These are phyloP conservation scores for Coemansia sp. DNA, from an alignment of 192 early-diverging fungal genomes.

Conservation along the genomic window DNA sequence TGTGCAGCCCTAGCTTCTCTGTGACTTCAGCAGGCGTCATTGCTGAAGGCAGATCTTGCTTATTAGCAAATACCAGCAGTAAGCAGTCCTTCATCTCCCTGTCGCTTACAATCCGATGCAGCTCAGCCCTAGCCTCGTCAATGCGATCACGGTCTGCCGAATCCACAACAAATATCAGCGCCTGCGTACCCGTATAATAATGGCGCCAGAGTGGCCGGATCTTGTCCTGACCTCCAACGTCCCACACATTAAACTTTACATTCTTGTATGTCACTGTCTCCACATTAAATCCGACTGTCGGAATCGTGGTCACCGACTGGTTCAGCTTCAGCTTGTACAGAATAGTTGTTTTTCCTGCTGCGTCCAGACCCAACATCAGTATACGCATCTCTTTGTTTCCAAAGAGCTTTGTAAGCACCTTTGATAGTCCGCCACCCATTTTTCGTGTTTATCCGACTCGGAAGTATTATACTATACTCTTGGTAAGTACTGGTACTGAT, in stretches of 20 bases:
- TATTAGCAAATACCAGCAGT: conserved; percentile 82
- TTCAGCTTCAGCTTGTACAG: conserved; percentile 63
- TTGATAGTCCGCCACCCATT: conserved; percentile 57
- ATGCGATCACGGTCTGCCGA: conserved; percentile 85
- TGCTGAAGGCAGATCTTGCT: conserved; percentile 76
- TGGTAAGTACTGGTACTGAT: not conserved
- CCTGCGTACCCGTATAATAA: conserved; percentile 82
- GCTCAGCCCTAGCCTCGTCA: conserved; percentile 79
- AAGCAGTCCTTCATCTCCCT: conserved; percentile 82
- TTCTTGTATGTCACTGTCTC: conserved; percentile 87
- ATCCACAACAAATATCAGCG: conserved; percentile 86
- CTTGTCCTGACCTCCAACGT: conserved; percentile 91
- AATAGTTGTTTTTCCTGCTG: conserved; percentile 58
- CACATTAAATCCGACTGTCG: conserved; percentile 76
- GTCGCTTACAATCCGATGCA: conserved; percentile 79
- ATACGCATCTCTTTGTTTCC: conserved; percentile 61
- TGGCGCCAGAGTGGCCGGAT: conserved; percentile 86
- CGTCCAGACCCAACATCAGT: conserved; percentile 60
- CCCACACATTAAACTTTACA: conserved; percentile 79
- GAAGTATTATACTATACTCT: not conserved
- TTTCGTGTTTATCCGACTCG: not conserved
- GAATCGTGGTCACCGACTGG: conserved; percentile 57
- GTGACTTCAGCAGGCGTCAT: conserved; percentile 95
- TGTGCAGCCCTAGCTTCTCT: conserved; percentile 82
- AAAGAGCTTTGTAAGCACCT: conserved; percentile 56